Evolutionary conservation across 345 rosid genomes (phyloP).

Genomic region (Heritiera fomes): DNA sequence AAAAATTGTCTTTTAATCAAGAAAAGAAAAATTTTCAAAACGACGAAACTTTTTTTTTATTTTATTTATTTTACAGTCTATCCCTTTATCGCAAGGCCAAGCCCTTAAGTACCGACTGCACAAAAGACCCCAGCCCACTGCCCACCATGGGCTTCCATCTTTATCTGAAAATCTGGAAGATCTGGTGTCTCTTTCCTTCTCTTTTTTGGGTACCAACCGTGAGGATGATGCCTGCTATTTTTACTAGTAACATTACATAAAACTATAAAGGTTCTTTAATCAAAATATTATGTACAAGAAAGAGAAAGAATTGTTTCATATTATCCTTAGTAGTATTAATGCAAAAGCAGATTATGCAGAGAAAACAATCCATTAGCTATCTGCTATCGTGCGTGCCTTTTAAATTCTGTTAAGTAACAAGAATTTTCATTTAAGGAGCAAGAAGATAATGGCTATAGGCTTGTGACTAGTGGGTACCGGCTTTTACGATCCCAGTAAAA

Average conservation of each 20-base stretch:
- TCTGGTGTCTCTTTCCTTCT: too few relatives aligned
- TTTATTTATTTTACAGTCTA: too few relatives aligned
- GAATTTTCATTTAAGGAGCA: not conserved
- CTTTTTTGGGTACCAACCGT: too few relatives aligned
- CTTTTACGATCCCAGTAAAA: not conserved
- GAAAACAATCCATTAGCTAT: not conserved
- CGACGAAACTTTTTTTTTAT: too few relatives aligned
- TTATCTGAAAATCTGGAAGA: too few relatives aligned
- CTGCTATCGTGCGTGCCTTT: not conserved
- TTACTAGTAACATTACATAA: not conserved
- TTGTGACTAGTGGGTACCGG: not conserved
- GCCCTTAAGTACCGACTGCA: too few relatives aligned
- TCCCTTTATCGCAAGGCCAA: not conserved
- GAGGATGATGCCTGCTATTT: too few relatives aligned
- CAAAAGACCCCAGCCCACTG: not conserved
- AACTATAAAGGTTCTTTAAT: not conserved
- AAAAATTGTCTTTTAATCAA: too few relatives aligned
- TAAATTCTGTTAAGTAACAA: not conserved
- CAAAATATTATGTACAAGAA: not conserved
- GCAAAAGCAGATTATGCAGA: not conserved
- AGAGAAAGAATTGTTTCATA: not conserved
- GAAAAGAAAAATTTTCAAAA: too few relatives aligned
- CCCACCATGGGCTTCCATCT: not conserved
- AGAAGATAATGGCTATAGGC: not conserved
- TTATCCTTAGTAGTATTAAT: not conserved